Conservation (phyloP, 176 grass and related monocot species). For the Triticum aestivum region IWGSC_CS_RefSeq_v2.1 NC_057796.1:12179233-12179732, state of each 20-base stretch:
- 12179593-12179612: not conserved
- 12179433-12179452: not conserved
- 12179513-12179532: not conserved
- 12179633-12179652: conserved; percentile 18
- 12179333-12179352: not conserved
- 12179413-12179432: not conserved
- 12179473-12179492: not conserved
- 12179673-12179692: not conserved
- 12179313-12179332: conserved; percentile 26
- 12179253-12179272: not conserved
- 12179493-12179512: not conserved
- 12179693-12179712: conserved; percentile 9
- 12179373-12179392: not conserved
- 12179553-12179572: not conserved
- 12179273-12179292: not conserved
- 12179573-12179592: conserved; percentile 7
- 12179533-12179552: not conserved
- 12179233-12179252: not conserved
- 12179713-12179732: not conserved
- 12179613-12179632: conserved; percentile 22
- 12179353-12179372: not conserved
- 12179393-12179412: not conserved
- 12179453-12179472: conserved; percentile 3
- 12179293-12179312: conserved; percentile 18
- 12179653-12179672: not conserved